phyloP scores from a whole-genome alignment of 768 basidiomycete species.

The Chalciporus pseudorubinellus region DNA sequence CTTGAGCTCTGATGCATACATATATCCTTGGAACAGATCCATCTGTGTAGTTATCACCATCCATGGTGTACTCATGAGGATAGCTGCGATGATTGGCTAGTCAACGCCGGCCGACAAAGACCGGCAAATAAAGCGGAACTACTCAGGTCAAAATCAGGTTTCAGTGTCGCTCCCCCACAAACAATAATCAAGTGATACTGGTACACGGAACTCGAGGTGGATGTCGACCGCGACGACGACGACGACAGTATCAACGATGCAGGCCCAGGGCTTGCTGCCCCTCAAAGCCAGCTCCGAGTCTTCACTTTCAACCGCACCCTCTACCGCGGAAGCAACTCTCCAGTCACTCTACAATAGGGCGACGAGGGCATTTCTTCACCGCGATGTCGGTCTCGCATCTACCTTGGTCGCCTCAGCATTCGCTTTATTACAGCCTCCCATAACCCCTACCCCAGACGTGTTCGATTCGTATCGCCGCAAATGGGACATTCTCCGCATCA shows the following conservation, averaged over 20 bases:
- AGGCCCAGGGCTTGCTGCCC: conserved; percentile 28
- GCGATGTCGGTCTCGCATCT: conserved; percentile 64
- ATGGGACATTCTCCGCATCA: conserved; percentile 87
- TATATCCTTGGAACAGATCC: too few species aligned
- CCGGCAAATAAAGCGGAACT: conserved; percentile 1
- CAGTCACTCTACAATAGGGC: conserved; percentile 76
- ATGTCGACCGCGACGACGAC: conserved; percentile 56
- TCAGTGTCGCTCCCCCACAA: background rate
- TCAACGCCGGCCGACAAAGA: background rate
- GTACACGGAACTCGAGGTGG: conserved; percentile 1
- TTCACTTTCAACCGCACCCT: conserved; percentile 14
- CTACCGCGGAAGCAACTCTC: conserved; percentile 47
- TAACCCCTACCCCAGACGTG: conserved; percentile 32
- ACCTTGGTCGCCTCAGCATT: conserved; percentile 70
- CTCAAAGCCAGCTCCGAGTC: conserved; percentile 33
- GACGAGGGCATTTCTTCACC: conserved; percentile 73
- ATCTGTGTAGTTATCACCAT: too few species aligned
- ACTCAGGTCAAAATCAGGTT: background rate
- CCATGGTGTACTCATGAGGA: too few species aligned
- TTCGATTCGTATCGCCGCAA: conserved; percentile 61
- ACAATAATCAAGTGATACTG: conserved; percentile 28
- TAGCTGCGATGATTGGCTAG: too few species aligned
- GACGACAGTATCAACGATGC: conserved; percentile 21
- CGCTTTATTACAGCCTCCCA: conserved; percentile 49
- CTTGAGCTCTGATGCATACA: too few species aligned